Evolutionary conservation across 352 stramenopile species (phyloP).

Genomic region (Albugo laibachii): DNA sequence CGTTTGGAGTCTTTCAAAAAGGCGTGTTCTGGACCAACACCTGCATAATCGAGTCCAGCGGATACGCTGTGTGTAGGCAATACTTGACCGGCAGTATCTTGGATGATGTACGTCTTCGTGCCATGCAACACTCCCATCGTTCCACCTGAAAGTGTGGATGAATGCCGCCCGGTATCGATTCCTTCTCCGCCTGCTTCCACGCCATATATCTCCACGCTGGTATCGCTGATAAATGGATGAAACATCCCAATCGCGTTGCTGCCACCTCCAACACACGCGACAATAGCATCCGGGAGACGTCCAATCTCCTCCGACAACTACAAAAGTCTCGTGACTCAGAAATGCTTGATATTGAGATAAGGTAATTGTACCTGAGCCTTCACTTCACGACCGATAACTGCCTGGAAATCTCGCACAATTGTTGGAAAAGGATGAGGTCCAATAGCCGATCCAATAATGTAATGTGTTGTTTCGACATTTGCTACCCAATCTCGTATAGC

Average conservation of each 20-base stretch:
- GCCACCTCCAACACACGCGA: constrained; percentile 94
- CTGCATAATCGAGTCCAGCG: constrained; percentile 94
- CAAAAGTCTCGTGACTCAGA: no score
- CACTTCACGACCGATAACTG: constrained; percentile 90
- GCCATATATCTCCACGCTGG: constrained; percentile 86
- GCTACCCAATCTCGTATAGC: constrained; percentile 97
- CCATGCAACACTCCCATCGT: constrained; percentile 92
- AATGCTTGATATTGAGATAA: background rate
- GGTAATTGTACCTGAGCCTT: constrained; percentile 36
- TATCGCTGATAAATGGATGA: constrained; percentile 90
- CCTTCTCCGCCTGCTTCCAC: constrained; percentile 93
- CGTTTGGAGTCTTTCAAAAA: constrained; percentile 92
- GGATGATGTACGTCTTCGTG: constrained; percentile 95
- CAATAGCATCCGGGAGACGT: constrained; percentile 87
- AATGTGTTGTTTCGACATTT: constrained; percentile 96
- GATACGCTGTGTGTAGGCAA: constrained; percentile 91
- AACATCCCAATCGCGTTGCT: constrained; percentile 99
- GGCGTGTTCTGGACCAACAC: constrained; percentile 93
- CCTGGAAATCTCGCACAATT: constrained; percentile 97
- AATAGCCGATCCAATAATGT: constrained; percentile 96
- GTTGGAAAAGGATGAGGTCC: constrained; percentile 96
- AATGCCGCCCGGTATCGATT: constrained; percentile 79
- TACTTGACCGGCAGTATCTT: constrained; percentile 89
- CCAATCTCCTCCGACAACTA: constrained; percentile 87
- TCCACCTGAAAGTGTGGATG: constrained; percentile 87